These are phyloP conservation scores for Amaranthus palmeri DNA, from an alignment of 148 eudicot genomes.

Conservation along the genomic window DNA sequence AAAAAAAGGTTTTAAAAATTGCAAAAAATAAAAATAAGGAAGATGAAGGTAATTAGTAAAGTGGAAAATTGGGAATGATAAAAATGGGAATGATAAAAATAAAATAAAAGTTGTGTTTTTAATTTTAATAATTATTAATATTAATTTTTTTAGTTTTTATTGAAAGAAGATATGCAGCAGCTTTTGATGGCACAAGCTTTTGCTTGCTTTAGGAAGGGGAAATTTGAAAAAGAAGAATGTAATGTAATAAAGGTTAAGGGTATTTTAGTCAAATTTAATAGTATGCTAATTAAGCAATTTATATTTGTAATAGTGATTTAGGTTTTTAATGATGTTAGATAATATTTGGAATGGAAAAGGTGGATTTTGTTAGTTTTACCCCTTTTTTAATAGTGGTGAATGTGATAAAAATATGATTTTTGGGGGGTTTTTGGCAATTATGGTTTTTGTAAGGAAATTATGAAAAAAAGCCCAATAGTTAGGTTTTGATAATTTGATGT, in stretches of 20 bases:
- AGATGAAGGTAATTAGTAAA: constrained; percentile 4
- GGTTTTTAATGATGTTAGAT: background rate
- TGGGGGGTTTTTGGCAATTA: background rate
- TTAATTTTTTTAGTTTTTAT: constrained; percentile 6
- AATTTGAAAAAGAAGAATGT: constrained; percentile 9
- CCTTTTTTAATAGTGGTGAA: constrained; percentile 1
- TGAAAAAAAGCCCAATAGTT: constrained; percentile 7
- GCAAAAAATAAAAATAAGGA: background rate
- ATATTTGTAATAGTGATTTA: background rate
- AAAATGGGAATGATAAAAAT: constrained; percentile 9
- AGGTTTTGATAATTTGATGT: constrained; percentile 5
- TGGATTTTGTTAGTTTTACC: constrained; percentile 18
- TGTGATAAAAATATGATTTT: constrained; percentile 4
- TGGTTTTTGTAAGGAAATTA: constrained; percentile 15
- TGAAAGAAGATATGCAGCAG: constrained; percentile 30
- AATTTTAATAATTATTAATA: background rate
- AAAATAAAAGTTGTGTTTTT: constrained; percentile 13
- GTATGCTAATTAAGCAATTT: background rate
- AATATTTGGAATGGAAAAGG: background rate
- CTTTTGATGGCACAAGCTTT: constrained; percentile 17
- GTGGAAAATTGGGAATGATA: constrained; percentile 13
- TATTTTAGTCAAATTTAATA: background rate
- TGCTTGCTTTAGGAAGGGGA: constrained; percentile 15
- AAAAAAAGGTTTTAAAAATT: background rate
- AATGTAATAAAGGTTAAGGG: constrained; percentile 20